Conservation (phyloP, 805 yeast genomes). For the Candida quercuum region DNA sequence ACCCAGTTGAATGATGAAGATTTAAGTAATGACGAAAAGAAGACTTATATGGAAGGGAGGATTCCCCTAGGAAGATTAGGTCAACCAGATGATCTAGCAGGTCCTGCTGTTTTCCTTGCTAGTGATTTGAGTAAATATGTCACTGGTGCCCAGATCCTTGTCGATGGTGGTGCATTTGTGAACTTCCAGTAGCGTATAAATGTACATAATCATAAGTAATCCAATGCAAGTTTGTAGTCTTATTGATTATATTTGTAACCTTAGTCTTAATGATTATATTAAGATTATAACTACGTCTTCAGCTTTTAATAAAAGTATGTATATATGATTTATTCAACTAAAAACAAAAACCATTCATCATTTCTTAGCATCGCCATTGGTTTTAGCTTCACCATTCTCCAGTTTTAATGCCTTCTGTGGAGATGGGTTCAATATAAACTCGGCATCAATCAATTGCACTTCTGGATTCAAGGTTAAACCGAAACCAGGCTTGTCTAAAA, state of each 20-base stretch:
- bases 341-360: not conserved
- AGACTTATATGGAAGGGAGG: constrained; percentile 33
- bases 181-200: constrained; percentile 45
- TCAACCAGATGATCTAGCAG: constrained; percentile 32
- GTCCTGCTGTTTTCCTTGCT: constrained; percentile 37
- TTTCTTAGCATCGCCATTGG: no score
- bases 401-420: constrained; percentile 31
- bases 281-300: no score
- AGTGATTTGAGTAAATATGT: constrained; percentile 32
- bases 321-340: no score
- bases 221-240: no score
- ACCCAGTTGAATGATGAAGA: constrained; percentile 40
- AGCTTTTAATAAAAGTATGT: no score
- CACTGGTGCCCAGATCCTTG: constrained; percentile 38
- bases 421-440: constrained; percentile 31
- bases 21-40: constrained; percentile 30
- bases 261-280: no score
- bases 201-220: no score
- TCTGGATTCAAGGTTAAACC: constrained; percentile 42
- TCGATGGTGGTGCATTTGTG: constrained; percentile 42
- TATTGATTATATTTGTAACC: no score
- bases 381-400: constrained; percentile 1
- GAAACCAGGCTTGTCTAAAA: constrained; percentile 44
- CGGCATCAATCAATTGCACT: constrained; percentile 36
- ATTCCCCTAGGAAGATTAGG: constrained; percentile 37